Conservation (phyloP, 495 filamentous ascomycete species). For the Neurospora sp. region DNA sequence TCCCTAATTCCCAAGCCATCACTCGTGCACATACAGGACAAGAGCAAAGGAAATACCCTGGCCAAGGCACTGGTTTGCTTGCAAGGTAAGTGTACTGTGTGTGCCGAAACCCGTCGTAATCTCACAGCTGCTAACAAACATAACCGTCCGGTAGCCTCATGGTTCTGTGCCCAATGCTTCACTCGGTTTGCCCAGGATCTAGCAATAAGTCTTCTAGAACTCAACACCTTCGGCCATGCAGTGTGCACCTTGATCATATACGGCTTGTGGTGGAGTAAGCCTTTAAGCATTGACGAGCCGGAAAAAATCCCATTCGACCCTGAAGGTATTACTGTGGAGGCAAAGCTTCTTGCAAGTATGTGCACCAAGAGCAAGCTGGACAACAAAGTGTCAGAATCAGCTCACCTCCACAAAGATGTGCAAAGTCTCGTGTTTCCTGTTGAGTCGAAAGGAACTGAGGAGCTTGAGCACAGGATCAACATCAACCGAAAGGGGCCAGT, state of each 20-base stretch:
- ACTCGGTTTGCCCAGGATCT: background rate
- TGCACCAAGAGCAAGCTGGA: background rate
- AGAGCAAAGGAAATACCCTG: background rate
- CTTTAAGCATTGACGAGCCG: background rate
- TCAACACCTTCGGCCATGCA: background rate
- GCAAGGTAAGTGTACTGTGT: background rate
- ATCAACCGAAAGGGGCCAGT: background rate
- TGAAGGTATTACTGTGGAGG: background rate
- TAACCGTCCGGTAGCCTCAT: background rate
- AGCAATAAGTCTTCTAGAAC: background rate
- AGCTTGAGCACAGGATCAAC: background rate
- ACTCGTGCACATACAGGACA: background rate
- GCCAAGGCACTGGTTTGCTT: background rate
- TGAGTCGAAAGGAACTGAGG: background rate
- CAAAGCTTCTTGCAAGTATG: background rate
- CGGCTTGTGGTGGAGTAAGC: background rate
- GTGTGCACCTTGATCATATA: background rate
- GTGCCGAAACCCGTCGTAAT: too few relatives aligned
- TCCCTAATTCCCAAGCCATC: background rate
- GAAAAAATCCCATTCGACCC: background rate
- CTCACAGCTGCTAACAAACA: background rate
- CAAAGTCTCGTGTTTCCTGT: background rate
- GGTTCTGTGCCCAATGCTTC: background rate
- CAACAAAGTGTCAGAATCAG: background rate
- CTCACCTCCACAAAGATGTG: background rate